phyloP scores from a whole-genome alignment of 2,329 filamentous ascomycete genomes.

The Curvularia sp. region DNA sequence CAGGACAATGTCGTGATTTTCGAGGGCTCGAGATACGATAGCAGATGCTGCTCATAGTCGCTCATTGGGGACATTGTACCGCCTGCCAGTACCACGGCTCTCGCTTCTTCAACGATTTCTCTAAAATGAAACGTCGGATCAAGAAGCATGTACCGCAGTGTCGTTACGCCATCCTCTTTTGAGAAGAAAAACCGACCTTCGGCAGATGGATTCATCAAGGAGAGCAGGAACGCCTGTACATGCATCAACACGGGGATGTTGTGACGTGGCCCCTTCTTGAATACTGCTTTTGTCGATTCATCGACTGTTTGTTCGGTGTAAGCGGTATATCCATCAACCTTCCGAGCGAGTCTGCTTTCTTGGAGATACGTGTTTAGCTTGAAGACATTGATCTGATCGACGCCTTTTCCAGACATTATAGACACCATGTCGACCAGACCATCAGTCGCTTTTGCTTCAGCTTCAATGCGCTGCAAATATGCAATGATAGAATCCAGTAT shows the following conservation, averaged over 20 bases:
- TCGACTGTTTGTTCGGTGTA: constrained; percentile 62
- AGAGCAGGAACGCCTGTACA: constrained; percentile 73
- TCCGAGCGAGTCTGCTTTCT: constrained; percentile 90
- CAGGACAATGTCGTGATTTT: constrained; percentile 85
- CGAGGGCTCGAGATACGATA: constrained; percentile 71
- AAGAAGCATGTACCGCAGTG: constrained; percentile 83
- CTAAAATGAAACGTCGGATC: constrained; percentile 92
- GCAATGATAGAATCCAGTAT: constrained; percentile 79
- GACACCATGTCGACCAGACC: constrained; percentile 74
- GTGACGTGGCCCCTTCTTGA: constrained; percentile 30
- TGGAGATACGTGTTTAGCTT: constrained; percentile 87
- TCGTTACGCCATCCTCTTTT: constrained; percentile 58
- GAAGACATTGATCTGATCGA: constrained; percentile 94
- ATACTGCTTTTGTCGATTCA: constrained; percentile 6
- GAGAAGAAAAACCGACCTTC: constrained; percentile 69
- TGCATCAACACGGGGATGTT: constrained; percentile 66
- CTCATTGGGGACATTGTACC: constrained; percentile 98
- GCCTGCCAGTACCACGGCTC: constrained; percentile 88
- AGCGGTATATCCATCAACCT: constrained; percentile 86
- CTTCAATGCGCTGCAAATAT: constrained; percentile 66
- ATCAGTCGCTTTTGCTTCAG: constrained; percentile 58
- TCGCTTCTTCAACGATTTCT: constrained; percentile 81
- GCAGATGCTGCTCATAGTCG: constrained; percentile 86
- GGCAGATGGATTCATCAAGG: constrained; percentile 83
- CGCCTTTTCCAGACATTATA: constrained; percentile 81